A percentile compares a stretch with the other conserved stretches of the same genome.
Evolutionary conservation across 2,329 filamentous ascomycete genomes (phyloP).

Genomic region (Pestalotiopsis sp.): DNA sequence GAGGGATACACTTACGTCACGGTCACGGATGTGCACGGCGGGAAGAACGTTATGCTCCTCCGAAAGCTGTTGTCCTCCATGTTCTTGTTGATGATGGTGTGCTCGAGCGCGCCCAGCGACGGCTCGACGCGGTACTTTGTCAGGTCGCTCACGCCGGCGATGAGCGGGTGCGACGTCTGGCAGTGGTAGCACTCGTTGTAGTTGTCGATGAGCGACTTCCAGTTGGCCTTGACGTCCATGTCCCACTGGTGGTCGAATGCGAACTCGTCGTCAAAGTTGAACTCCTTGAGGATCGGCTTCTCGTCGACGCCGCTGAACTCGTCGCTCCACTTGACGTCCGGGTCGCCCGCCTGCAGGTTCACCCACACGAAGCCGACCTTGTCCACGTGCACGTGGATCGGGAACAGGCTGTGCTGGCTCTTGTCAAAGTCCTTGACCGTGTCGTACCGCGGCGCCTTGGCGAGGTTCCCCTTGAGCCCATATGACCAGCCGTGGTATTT

Average conservation of each 20-base stretch:
- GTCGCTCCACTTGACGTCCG: constrained; percentile 52
- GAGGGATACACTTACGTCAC: constrained; percentile 35
- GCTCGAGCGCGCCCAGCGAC: constrained; percentile 35
- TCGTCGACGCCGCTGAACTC: constrained; percentile 51
- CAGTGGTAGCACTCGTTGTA: constrained; percentile 71
- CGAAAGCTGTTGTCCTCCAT: constrained; percentile 26
- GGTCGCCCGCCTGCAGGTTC: constrained; percentile 53
- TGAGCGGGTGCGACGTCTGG: constrained; percentile 60
- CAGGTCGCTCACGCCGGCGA: constrained; percentile 58
- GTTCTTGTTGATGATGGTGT: constrained; percentile 38
- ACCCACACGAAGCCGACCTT: constrained; percentile 59
- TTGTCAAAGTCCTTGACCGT: constrained; percentile 59
- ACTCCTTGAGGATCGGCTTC: constrained; percentile 45
- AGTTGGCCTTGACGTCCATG: constrained; percentile 60
- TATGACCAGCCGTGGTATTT: constrained; percentile 68
- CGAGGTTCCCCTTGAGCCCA: constrained; percentile 56
- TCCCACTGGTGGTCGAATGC: constrained; percentile 60
- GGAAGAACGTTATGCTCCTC: constrained; percentile 41
- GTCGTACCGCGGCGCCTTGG: constrained; percentile 63
- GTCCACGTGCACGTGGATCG: constrained; percentile 57
- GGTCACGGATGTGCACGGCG: constrained; percentile 40
- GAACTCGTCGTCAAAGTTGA: constrained; percentile 53
- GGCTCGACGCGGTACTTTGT: constrained; percentile 46
- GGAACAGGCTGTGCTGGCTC: constrained; percentile 56
- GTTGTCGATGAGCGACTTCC: constrained; percentile 64